Conservation (phyloP, 2,329 filamentous ascomycete species). For the Ceratocystis colombiana region DNA sequence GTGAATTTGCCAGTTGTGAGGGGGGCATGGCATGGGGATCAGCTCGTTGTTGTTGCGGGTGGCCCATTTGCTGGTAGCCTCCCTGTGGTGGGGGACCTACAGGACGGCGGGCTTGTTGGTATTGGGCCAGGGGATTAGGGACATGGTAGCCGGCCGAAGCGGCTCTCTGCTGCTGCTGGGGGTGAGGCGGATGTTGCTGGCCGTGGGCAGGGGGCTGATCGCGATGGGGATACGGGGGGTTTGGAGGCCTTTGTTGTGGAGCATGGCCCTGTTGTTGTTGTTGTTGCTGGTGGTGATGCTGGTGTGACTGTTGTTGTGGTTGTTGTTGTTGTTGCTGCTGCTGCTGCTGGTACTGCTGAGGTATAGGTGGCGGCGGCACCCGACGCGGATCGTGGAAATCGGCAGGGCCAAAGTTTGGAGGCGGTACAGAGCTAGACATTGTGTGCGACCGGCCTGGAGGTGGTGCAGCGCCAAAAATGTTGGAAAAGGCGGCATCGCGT, state of each 20-base stretch:
- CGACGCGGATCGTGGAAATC: slow-evolving; percentile 36
- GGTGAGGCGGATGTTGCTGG: slow-evolving; percentile 18
- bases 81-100: slow-evolving; percentile 38
- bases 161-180: slow-evolving; percentile 40
- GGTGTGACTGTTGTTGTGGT: slow-evolving; percentile 30
- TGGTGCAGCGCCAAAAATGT: slow-evolving; percentile 84
- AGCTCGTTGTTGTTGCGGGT: slow-evolving; percentile 33
- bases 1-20: slow-evolving; percentile 34
- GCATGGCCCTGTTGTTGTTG: slow-evolving; percentile 1
- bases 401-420: slow-evolving; percentile 41
- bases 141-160: slow-evolving; percentile 41
- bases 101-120: slow-evolving; percentile 35
- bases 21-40: slow-evolving; percentile 48
- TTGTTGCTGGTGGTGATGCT: neutral
- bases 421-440: slow-evolving; percentile 69
- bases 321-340: slow-evolving; percentile 31
- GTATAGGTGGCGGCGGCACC: slow-evolving; percentile 32
- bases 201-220: slow-evolving; percentile 7
- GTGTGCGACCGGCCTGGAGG: slow-evolving; percentile 86
- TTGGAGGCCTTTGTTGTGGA: slow-evolving; percentile 14
- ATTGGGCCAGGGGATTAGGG: slow-evolving; percentile 38
- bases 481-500: slow-evolving; percentile 89
- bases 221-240: slow-evolving; percentile 9
- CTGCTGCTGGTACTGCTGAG: slow-evolving; percentile 33
- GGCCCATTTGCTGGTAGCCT: slow-evolving; percentile 20